Percentiles rank a stretch among this genome's conserved stretches.
Evolutionary conservation across 225 moss, liverwort and hornwort species (phyloP).

Genomic region (Bryoerythrophyllum caledonicum): DNA sequence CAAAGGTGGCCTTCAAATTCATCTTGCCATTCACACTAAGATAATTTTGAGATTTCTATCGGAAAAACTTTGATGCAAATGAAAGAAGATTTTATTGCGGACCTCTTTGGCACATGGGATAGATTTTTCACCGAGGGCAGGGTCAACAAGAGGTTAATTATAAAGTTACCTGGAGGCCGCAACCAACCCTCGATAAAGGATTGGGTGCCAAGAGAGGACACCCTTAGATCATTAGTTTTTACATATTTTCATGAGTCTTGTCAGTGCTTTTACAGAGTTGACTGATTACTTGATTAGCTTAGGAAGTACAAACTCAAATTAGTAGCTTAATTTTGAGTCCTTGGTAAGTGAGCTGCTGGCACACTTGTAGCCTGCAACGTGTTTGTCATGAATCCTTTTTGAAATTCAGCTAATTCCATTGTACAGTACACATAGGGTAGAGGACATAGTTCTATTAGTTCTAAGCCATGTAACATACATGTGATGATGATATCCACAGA

Average conservation of each 20-base stretch:
- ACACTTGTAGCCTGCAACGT: not conserved
- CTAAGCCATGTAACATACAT: too few species aligned
- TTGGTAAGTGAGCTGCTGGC: slow-evolving; percentile 11
- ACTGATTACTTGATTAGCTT: slow-evolving; percentile 29
- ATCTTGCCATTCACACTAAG: too few species aligned
- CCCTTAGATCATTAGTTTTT: not conserved
- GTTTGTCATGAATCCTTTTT: not conserved
- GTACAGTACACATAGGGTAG: not conserved
- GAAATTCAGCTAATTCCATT: not conserved
- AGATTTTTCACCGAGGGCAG: too few species aligned
- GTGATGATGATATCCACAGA: too few species aligned
- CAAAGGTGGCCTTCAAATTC: too few species aligned
- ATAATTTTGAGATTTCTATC: too few species aligned
- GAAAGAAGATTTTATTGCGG: not conserved
- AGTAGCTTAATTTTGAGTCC: not conserved
- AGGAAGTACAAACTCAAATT: slow-evolving; percentile 3
- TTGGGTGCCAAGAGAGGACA: not conserved
- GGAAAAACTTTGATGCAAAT: not conserved
- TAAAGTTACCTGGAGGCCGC: not conserved
- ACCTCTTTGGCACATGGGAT: too few species aligned
- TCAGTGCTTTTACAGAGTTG: slow-evolving; percentile 21
- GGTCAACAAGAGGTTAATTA: not conserved
- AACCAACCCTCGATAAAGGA: not conserved
- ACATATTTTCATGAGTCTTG: not conserved
- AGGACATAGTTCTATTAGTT: too few species aligned